Evolutionary conservation across 2,329 filamentous ascomycete species (phyloP), one percentile per base, ranked within the genome.

Genomic region (Hypoxylon sp.): DNA sequence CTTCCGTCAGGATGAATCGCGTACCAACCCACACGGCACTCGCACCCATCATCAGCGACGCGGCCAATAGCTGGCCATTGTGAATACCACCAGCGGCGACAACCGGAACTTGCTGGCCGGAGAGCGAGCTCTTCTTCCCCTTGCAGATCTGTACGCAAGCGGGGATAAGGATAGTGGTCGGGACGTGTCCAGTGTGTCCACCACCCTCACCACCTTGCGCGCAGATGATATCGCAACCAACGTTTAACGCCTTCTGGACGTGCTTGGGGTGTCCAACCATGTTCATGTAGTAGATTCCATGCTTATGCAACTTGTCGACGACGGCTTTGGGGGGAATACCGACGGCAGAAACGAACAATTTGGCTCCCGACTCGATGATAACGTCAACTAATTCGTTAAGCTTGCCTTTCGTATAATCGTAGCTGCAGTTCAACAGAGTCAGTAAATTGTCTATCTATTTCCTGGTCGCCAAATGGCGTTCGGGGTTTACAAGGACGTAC

Each of bases 211-310:
- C 93, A 71, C 94, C 94, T 78, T 99, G 94, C 42, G 94, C 94
- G 79, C 93, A 97, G 78, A 99, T 97, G 67, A 99, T 89, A 75
- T 99, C 94, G 64, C 87, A 90, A 61, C 92, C 94, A 51, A 92
- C 83, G 40, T 93, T 91, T 57, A 99, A 82, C 75, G 91, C 95
- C 82, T 97, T 99, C 76, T 91, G 83, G 59, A 96, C 93, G 78
- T 99, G 94, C 86, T 99, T 99, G 69, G 94, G 93, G 82, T 99
- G 94, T 63, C 94, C 94, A 71, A 99, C 92, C 94, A 99, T 99
- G 87, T 99, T 99, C 94, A 97, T 97, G 82, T 95, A 96, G 63
- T 96, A 82, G 63, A 99, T 83, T 63, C 92, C 92, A 67, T 85
- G 78, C 69, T 85, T 83, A 83, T 99, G 94, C 35, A 99, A 86